Evolutionary conservation across 169 alveolate genomes (phyloP), one percentile per base, ranked within the genome.

Genomic region (Theileria orientalis): DNA sequence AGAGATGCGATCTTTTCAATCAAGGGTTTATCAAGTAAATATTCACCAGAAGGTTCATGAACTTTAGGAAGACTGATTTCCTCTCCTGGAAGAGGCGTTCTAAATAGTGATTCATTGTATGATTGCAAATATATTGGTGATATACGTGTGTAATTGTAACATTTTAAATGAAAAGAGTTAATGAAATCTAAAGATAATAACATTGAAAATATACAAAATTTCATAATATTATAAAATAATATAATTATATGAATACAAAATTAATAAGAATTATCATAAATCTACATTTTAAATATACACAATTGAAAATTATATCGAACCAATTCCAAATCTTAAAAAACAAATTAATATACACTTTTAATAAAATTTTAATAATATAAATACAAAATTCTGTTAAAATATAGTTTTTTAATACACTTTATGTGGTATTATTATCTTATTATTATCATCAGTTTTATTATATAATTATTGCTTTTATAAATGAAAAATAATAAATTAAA

Each of bases 41-140:
- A 57, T 60, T 82, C 82, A 13, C 89, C 89, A 21, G 89, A 63
- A 23, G 76, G 57, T 11, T 37, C 67, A 13, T 67, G 33, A 23
- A 69, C 77, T 33, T 68, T 63, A 6, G 89, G 89, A 29, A 79
- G 77, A 6, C 60, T 71, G 40, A 79, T 51, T 13, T 32, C 76
- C 49, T 70, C 87, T 19, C 78, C 78, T 11, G 87, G 87, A 32
- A 79, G n/a, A 0, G 83, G 83, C n/a, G 52, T 68, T 44, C 87
- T 60, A 37, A 79, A 62, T 0, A 64, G 46, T 21, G 87, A 79
- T 30, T 79, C 83, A 2, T 49, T 7, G 25, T 8, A 51, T 19
- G 56, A 51, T 27, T 51, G 66, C 35, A 13, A 29, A 19, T 63
- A 19, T 16, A 56, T 14, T 3, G 32, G 66, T 27, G 42, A 16